Base-by-base conservation (phyloP, 139 green algal species). In the Chlamydomonas sphaeroides region DNA sequence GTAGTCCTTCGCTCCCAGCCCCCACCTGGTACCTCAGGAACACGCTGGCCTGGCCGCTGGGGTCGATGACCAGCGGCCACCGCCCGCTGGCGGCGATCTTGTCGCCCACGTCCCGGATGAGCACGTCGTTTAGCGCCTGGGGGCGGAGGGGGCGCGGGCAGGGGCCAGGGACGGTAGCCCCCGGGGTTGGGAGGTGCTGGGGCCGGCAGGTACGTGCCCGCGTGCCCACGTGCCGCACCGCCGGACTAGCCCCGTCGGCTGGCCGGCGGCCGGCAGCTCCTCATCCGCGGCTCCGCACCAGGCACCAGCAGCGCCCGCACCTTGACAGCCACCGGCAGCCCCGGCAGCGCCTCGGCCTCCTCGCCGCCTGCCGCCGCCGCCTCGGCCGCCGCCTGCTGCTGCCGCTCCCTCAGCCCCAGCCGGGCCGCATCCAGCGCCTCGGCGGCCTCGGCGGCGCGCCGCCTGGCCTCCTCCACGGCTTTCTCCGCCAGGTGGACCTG, bases 121-220 rank as follows among this genome's bases (percentile, higher is more conserved):
- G 66, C 56, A 93, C 87, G 53, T 93, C 89, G 68, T 91, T 85
- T 68, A 93, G 72, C 18, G 89, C 89, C 86, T 91, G 70, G 65
- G 65, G 17, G 35, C 11, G 20, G 35, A 36, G 65, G 65, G 35
- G 15, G 28, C 11, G n/a, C 23, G n/a, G 61, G 61, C 11, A 14
- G n/a, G 61, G n/a, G n/a, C n/a, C n/a, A n/a, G n/a, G n/a, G n/a
- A 23, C 20, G 7, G 7, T 14, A 65, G 57, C 57, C 18, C 57
- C 7, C 23, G 18, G 23, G 7, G 23, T 18, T 11, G 23, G 57
- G 18, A 65, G 23, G 7, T 14, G 57, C 7, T 14, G 23, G 57
- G 18, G 57, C 23, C 57, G 57, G 57, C 57, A 65, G 57, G 57
- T n/a, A n/a, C n/a, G n/a, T n/a, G n/a, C n/a, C n/a, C n/a, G n/a